phyloP scores from a whole-genome alignment of 805 yeast genomes.

The Lipomyces mesembrius region DNA sequence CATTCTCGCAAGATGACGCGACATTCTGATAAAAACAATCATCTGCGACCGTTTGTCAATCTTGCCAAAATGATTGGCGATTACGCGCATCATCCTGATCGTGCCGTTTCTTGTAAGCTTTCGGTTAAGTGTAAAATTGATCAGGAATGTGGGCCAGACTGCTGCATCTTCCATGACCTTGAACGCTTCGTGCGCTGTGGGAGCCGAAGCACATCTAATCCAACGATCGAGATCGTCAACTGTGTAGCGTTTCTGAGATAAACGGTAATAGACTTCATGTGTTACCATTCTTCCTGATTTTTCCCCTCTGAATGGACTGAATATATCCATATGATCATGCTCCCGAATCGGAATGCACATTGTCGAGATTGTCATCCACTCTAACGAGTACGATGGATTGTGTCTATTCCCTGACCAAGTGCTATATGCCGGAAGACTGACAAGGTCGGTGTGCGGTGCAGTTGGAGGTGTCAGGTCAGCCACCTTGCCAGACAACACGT shows the following conservation, averaged over 20 bases:
- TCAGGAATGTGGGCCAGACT: conserved; percentile 28
- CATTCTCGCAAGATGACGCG: conserved; percentile 4
- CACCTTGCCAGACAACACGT: neutral
- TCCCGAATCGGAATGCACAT: conserved; percentile 17
- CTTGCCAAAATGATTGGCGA: conserved; percentile 3
- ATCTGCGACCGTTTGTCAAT: conserved; percentile 21
- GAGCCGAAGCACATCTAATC: conserved; percentile 21
- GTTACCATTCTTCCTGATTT: conserved; percentile 14
- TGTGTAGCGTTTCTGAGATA: conserved; percentile 7
- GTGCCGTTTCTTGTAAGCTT: conserved; percentile 2
- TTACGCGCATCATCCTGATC: conserved; percentile 12
- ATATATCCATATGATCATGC: conserved; percentile 27
- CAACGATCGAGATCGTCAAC: conserved; percentile 22
- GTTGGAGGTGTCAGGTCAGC: conserved; percentile 8
- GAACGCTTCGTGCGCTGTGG: conserved; percentile 15
- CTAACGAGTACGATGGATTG: conserved; percentile 8
- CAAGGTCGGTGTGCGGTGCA: neutral
- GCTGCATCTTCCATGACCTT: conserved; percentile 4
- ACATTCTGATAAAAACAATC: conserved; percentile 13
- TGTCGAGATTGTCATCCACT: conserved; percentile 31
- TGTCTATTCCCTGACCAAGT: neutral
- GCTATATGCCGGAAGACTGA: conserved; percentile 2
- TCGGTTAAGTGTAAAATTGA: conserved; percentile 18
- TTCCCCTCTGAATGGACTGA: neutral
- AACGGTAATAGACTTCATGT: neutral